Conservation (phyloP, 2,329 filamentous ascomycete genomes). For the Juglanconis juglandina region DNA sequence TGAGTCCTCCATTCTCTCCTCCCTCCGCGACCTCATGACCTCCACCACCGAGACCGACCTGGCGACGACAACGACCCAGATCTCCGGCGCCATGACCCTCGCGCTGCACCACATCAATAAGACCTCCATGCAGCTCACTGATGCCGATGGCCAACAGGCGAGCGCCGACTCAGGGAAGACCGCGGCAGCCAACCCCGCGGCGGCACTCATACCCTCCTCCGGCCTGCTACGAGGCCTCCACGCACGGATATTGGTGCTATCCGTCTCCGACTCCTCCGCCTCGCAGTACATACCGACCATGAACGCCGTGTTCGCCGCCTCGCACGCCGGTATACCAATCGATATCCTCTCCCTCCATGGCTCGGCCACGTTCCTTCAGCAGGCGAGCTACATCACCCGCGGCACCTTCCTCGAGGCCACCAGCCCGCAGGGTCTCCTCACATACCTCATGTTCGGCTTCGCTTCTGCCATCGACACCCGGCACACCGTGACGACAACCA, state of each 20-base stretch:
- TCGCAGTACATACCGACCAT: slow-evolving; percentile 97
- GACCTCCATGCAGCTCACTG: slow-evolving; percentile 61
- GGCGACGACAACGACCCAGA: slow-evolving; percentile 74
- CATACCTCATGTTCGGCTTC: slow-evolving; percentile 94
- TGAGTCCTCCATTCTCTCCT: slow-evolving; percentile 73
- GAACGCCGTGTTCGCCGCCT: slow-evolving; percentile 96
- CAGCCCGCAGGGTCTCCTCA: slow-evolving; percentile 70
- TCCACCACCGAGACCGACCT: slow-evolving; percentile 65
- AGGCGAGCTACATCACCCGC: slow-evolving; percentile 67
- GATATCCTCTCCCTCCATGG: slow-evolving; percentile 86
- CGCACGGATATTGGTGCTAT: slow-evolving; percentile 83
- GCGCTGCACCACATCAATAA: slow-evolving; percentile 91
- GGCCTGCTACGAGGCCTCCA: slow-evolving; percentile 52
- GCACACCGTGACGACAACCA: slow-evolving; percentile 31
- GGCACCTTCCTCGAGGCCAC: slow-evolving; percentile 52
- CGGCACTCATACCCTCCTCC: slow-evolving; percentile 29
- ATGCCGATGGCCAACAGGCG: slow-evolving; percentile 46
- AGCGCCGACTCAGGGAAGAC: slow-evolving; percentile 21
- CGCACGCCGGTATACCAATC: slow-evolving; percentile 81
- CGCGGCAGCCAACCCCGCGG: slow-evolving; percentile 31
- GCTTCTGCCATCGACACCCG: slow-evolving; percentile 59
- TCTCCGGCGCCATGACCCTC: slow-evolving; percentile 86
- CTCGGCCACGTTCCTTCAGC: slow-evolving; percentile 87
- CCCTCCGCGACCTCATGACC: slow-evolving; percentile 69
- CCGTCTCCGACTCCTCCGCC: slow-evolving; percentile 79